Evolutionary conservation across 2,329 filamentous ascomycete genomes (phyloP), one percentile per base, ranked within the genome.

Genomic region (Camillea tinctor): DNA sequence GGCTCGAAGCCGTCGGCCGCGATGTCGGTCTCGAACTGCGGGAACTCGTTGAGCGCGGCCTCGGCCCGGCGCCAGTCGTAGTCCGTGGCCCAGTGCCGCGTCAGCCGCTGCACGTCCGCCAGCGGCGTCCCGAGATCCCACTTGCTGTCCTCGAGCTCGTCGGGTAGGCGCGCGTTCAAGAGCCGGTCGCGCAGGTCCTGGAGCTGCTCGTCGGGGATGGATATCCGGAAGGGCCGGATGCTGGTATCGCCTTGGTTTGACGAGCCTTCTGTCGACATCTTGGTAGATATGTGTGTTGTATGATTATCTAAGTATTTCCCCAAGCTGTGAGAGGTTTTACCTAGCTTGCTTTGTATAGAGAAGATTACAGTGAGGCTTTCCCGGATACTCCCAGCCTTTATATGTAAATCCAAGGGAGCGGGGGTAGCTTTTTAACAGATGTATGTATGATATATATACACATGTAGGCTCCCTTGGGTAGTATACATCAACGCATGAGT

Each of bases 101-200:
- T 76, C 21, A 91, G 77, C 9, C 85, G 79, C 67, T 86, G 85
- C 60, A 90, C 73, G 58, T 89, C 86, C 1, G 75, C 73, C 0
- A 89, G 72, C 0, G 87, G 87, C 11, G 83, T 78, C 17, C 88
- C 88, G 65, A 87, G 83, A 17, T 82, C 77, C 85, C 85, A 85
- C 50, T 67, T 76, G 75, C 69, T 88, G 22, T 56, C 55, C 11
- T 65, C 61, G 1, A 66, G 52, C 53, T 64, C 85, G 66, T 86
- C 80, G 0, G 86, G 86, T 54, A 86, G 85, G 7, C 78, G 77
- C 3, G 84, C 73, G 1, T 79, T 73, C 0, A 77, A 72, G 1
- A 90, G 81, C 67, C 86, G 88, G 24, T 79, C 76, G 61, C 81
- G 79, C 2, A 89, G 77, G n/a, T 76, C 76, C 9, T 82, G 74